Evolutionary conservation across 2,329 filamentous ascomycete species (phyloP).

Genomic region (Curvularia lunata): DNA sequence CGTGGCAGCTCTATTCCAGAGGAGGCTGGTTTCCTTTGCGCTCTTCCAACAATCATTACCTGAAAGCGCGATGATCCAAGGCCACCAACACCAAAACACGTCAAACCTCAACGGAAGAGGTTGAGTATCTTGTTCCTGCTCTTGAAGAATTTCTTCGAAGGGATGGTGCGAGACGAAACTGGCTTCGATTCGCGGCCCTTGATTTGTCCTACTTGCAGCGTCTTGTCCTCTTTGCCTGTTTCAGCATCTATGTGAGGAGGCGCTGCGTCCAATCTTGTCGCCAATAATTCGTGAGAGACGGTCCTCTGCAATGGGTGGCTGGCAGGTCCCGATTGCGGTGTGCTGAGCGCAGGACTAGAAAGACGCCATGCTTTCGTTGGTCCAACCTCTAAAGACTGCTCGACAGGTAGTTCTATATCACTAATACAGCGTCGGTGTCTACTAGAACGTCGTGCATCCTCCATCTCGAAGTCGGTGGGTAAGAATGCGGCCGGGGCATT

Average conservation of each 20-base stretch:
- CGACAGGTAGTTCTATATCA: slow-evolving; percentile 29
- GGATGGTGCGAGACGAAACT: slow-evolving; percentile 12
- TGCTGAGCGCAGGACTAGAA: slow-evolving; percentile 41
- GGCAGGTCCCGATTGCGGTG: slow-evolving; percentile 36
- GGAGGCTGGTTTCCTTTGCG: slow-evolving; percentile 3
- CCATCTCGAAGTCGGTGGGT: slow-evolving; percentile 56
- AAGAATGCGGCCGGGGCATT: slow-evolving; percentile 56
- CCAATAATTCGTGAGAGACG: slow-evolving; percentile 29
- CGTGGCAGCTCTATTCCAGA: slow-evolving; percentile 11
- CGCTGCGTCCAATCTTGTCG: slow-evolving; percentile 24
- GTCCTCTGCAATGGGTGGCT: slow-evolving; percentile 24
- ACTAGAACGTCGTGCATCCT: slow-evolving; percentile 32
- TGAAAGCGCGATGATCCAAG: slow-evolving; percentile 7
- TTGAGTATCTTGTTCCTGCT: slow-evolving; percentile 48
- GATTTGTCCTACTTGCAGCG: slow-evolving; percentile 22
- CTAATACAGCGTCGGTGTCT: slow-evolving; percentile 37
- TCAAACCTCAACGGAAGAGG: slow-evolving; percentile 36
- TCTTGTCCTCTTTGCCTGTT: slow-evolving; percentile 24
- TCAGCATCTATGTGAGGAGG: slow-evolving; percentile 15
- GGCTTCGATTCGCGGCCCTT: slow-evolving; percentile 17
- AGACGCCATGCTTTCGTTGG: slow-evolving; percentile 41
- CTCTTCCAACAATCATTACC: slow-evolving; percentile 8
- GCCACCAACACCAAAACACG: neutral
- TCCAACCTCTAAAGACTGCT: slow-evolving; percentile 29
- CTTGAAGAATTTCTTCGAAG: slow-evolving; percentile 41